Base-by-base conservation (phyloP, 495 filamentous ascomycete species). In the Penicillium bialowiezense region DNA sequence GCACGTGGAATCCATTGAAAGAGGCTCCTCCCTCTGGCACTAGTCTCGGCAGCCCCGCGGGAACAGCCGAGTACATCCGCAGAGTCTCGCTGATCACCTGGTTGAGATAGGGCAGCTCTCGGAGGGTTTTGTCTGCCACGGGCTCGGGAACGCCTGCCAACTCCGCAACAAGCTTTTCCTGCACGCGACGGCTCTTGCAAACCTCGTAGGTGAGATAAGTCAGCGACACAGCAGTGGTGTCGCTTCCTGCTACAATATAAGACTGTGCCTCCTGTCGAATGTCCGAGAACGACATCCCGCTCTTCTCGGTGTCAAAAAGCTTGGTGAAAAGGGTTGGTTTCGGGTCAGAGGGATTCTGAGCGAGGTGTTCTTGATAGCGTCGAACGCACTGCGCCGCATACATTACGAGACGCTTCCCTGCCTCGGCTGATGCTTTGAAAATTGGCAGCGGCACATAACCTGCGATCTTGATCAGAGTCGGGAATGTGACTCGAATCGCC, bases 231-330 rank as follows among this genome's bases (percentile, higher is more conserved):
- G 72, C 67, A 2, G 77, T 79, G 0, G 78, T 79, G 33, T 81
- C 77, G 12, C 63, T 70, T 1, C 79, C 79, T 0, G 76, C 81
- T 1, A 83, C 38, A 39, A 83, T 77, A 38, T 77, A 77, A 1
- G 48, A 52, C 17, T 63, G 54, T 0, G 77, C 77, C 26, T 79
- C 72, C 5, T 55, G 37, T 5, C 31, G 29, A 32, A 82, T 68
- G 24, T 81, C 75, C 0, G 52, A 34, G 7, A 67, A 52, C 5
- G 58, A 53, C 1, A 78, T 49, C 1, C 70, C 67, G 7, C 71
- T 64, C 12, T 65, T 56, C 21, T 65, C 65, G 0, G 64, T 65
- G 14, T 71, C 62, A 44, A 68, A 70, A 6, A 78, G 26, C 37
- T 75, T 79, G 7, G 70, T 73, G 41, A 81, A 78, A 0, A 80